Evolutionary conservation across 2,329 filamentous ascomycete genomes (phyloP).

Genomic region (Trichoderma sp.): DNA sequence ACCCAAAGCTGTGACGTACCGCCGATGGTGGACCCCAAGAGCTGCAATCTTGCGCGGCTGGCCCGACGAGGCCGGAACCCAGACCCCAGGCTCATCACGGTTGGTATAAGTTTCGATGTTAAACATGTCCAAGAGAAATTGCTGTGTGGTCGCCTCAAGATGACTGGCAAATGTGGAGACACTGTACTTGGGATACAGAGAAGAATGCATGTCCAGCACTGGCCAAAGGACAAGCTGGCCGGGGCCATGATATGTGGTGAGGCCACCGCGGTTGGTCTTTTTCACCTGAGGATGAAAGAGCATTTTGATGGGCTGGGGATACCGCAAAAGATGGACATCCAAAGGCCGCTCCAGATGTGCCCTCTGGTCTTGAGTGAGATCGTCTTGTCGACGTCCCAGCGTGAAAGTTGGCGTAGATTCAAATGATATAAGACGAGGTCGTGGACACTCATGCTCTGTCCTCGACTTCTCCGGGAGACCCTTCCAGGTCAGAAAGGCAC

Average conservation of each 20-base stretch:
- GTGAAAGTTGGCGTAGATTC: slow-evolving; percentile 84
- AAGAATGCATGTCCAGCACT: slow-evolving; percentile 73
- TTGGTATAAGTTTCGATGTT: slow-evolving; percentile 59
- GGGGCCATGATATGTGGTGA: slow-evolving; percentile 93
- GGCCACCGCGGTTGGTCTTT: slow-evolving; percentile 77
- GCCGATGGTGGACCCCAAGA: slow-evolving; percentile 84
- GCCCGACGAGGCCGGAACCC: slow-evolving; percentile 51
- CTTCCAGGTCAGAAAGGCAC: slow-evolving; percentile 40
- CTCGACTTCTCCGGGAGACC: slow-evolving; percentile 18
- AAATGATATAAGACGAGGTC: slow-evolving; percentile 78
- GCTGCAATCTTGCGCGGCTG: slow-evolving; percentile 76
- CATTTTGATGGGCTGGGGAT: slow-evolving; percentile 32
- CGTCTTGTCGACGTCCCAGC: slow-evolving; percentile 76
- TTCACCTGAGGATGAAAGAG: slow-evolving; percentile 60
- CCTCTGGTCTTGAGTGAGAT: slow-evolving; percentile 49
- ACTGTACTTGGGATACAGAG: slow-evolving; percentile 57
- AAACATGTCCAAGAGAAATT: slow-evolving; percentile 57
- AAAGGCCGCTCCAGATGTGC: slow-evolving; percentile 47
- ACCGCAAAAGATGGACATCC: slow-evolving; percentile 30
- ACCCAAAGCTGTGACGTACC: slow-evolving; percentile 82
- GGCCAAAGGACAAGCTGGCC: slow-evolving; percentile 94
- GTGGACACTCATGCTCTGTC: slow-evolving; percentile 44
- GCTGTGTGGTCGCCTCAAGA: slow-evolving; percentile 75
- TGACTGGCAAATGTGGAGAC: slow-evolving; percentile 76
- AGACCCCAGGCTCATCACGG: slow-evolving; percentile 83